Evolutionary conservation across 2,329 filamentous ascomycete genomes (phyloP).

Genomic region (Lecanicillium sp.): DNA sequence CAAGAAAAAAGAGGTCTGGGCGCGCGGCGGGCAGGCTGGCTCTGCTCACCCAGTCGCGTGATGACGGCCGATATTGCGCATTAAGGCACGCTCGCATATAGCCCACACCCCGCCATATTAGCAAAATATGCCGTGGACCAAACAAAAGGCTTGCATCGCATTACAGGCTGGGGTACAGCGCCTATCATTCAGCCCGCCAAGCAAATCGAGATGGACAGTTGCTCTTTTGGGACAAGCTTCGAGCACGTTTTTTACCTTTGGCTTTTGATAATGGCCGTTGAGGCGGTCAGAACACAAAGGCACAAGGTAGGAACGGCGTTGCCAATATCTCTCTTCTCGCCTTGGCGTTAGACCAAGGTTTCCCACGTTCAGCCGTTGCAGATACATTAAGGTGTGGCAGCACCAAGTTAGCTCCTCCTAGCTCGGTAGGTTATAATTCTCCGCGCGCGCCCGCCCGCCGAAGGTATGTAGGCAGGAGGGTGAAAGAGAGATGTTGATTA

Average conservation of each 20-base stretch:
- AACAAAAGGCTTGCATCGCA: slow-evolving; percentile 1
- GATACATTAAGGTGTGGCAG: slow-evolving; percentile 6
- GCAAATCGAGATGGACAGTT: slow-evolving; percentile 8
- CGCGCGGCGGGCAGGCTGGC: too few relatives aligned
- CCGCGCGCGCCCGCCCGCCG: not conserved
- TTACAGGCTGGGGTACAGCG: slow-evolving; percentile 4
- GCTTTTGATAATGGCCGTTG: too few relatives aligned
- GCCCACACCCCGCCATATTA: not conserved
- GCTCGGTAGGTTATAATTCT: not conserved
- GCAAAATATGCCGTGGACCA: too few relatives aligned
- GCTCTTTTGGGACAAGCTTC: slow-evolving; percentile 1
- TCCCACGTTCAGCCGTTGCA: slow-evolving; percentile 1
- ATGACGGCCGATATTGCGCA: too few relatives aligned
- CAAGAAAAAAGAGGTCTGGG: too few relatives aligned
- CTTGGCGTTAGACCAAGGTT: too few relatives aligned
- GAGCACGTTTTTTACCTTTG: too few relatives aligned
- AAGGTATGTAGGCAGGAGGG: not conserved
- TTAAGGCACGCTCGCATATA: too few relatives aligned
- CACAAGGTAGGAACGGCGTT: too few relatives aligned
- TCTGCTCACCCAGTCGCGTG: too few relatives aligned
- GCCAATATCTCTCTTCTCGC: too few relatives aligned
- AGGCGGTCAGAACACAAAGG: slow-evolving; percentile 4
- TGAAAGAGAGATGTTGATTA: not conserved
- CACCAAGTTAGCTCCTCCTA: not conserved
- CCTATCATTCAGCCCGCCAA: slow-evolving; percentile 4